Evolutionary conservation across 306 rosid species (phyloP).

Genomic region (Carpinus fangiana): DNA sequence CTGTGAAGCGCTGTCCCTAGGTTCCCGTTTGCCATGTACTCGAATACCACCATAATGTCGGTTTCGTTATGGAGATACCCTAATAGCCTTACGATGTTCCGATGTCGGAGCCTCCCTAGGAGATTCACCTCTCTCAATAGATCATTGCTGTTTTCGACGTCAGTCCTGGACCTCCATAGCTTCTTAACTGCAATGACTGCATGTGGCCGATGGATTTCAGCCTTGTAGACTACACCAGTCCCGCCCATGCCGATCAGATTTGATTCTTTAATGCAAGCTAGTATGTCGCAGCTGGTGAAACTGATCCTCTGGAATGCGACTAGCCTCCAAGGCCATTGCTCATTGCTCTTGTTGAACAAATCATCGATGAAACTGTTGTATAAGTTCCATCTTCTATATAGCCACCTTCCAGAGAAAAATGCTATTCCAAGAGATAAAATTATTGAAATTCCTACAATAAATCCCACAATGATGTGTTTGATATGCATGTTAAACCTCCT

Average conservation of each 20-base stretch:
- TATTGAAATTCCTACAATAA: constrained; percentile 51
- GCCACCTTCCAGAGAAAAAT: constrained; percentile 49
- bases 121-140: constrained; percentile 75
- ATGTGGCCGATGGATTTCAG: constrained; percentile 64
- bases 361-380: constrained; percentile 54
- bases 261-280: constrained; percentile 64
- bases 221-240: constrained; percentile 86
- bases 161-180: constrained; percentile 63
- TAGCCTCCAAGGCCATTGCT: constrained; percentile 89
- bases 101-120: constrained; percentile 79
- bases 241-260: constrained; percentile 85
- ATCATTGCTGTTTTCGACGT: constrained; percentile 54
- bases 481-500: constrained; percentile 33
- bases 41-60: constrained; percentile 70
- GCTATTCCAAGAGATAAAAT: constrained; percentile 49
- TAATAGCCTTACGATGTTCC: constrained; percentile 74
- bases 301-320: constrained; percentile 86
- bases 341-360: constrained; percentile 52
- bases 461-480: constrained; percentile 50
- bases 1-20: constrained; percentile 81
- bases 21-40: constrained; percentile 87
- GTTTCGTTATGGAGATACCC: constrained; percentile 85
- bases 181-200: constrained; percentile 79
- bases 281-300: constrained; percentile 73
- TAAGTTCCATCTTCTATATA: constrained; percentile 54